phyloP scores from a whole-genome alignment of 2,329 filamentous ascomycete genomes.

The Alternaria incomplexa region DNA sequence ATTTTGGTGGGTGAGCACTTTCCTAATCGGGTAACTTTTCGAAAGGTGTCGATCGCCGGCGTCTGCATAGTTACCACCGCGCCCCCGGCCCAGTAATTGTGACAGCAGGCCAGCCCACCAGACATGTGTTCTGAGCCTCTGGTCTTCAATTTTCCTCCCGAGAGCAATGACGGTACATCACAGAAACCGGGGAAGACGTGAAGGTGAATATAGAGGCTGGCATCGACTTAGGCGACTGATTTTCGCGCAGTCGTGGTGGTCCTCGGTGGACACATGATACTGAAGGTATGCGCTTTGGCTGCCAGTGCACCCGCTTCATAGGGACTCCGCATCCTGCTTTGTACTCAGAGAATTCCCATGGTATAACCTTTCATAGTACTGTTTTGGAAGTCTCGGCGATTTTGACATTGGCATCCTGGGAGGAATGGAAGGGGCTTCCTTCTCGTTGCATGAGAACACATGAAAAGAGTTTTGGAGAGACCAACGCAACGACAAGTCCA shows the following conservation, averaged over 20 bases:
- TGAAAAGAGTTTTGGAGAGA: neutral
- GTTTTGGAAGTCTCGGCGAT: neutral
- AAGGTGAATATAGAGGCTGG: neutral
- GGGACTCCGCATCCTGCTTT: neutral
- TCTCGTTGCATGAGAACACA: neutral
- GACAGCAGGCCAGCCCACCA: neutral
- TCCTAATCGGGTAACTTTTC: neutral
- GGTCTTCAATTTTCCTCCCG: neutral
- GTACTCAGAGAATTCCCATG: neutral
- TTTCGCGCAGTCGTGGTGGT: neutral
- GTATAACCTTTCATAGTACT: accelerated
- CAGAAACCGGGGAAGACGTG: neutral
- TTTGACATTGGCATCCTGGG: neutral
- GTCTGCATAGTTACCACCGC: neutral
- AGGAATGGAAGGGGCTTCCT: neutral
- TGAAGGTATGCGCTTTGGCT: neutral
- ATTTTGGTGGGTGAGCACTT: neutral
- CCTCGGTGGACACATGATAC: neutral
- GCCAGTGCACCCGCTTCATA: neutral
- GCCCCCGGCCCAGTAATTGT: neutral
- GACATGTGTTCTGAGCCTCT: neutral
- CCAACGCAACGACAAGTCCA: neutral
- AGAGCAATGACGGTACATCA: neutral
- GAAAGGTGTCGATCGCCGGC: neutral
- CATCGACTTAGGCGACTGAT: neutral